Conservation (phyloP, 495 filamentous ascomycete genomes). For the Oidiodendron maius region DNA sequence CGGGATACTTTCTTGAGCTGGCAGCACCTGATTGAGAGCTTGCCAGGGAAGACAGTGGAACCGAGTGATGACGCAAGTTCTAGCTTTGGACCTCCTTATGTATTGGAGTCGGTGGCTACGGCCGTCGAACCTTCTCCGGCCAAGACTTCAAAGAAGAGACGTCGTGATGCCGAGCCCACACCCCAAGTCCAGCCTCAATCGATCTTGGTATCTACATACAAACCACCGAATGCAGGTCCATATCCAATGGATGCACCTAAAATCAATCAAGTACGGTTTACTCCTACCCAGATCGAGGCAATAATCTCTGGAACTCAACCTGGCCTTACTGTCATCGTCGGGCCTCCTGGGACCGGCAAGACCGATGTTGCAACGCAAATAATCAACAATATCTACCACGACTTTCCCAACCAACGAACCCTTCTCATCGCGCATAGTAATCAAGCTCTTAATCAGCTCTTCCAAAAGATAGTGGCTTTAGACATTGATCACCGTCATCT, state of each 20-base stretch:
- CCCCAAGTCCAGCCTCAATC: constrained; percentile 53
- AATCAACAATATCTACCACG: constrained; percentile 98
- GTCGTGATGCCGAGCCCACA: constrained; percentile 61
- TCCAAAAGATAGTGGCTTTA: constrained; percentile 90
- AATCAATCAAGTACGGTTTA: constrained; percentile 80
- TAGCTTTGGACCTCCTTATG: constrained; percentile 82
- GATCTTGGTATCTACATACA: constrained; percentile 84
- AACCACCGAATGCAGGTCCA: constrained; percentile 82
- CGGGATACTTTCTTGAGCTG: constrained; percentile 93
- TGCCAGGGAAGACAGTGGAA: constrained; percentile 79
- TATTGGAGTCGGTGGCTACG: constrained; percentile 59
- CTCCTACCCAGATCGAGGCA: constrained; percentile 83
- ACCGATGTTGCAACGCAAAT: constrained; percentile 98
- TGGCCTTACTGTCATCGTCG: constrained; percentile 89
- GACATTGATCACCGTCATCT: constrained; percentile 96
- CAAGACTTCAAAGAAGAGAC: constrained; percentile 73
- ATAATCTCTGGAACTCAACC: constrained; percentile 93
- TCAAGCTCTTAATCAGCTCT: constrained; percentile 96
- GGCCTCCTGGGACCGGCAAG: constrained; percentile 94
- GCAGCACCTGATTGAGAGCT: constrained; percentile 85
- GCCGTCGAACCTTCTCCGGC: constrained; percentile 34
- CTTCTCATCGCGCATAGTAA: constrained; percentile 96
- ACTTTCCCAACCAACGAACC: constrained; percentile 88
- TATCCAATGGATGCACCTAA: constrained; percentile 87
- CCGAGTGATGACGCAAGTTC: constrained; percentile 61